Evolutionary conservation across 768 basidiomycete species (phyloP), one percentile per base, ranked within the genome.

Genomic region (Hygrophoropsis aurantiaca): DNA sequence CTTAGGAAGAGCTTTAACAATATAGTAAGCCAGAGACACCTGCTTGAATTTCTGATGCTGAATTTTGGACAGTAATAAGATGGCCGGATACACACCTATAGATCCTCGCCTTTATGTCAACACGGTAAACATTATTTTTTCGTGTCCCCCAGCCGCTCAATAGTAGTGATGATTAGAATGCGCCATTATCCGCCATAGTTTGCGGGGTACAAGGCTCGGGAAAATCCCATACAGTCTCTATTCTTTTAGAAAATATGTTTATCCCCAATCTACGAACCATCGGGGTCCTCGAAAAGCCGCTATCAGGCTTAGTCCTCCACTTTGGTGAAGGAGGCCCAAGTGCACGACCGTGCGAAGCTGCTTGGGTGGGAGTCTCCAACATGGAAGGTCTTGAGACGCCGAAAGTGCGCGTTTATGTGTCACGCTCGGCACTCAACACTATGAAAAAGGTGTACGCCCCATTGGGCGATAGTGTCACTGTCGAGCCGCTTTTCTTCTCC

Each of bases 201-300:
- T 89, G 86, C 43, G 86, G 86, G 0, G 85, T 87, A 0, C 87
- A 88, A 67, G 85, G 87, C 1, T 82, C 85, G 0, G 86, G 86
- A 8, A 88, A 89, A 56, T 87, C 84, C 0, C 86, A 89, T 42
- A 86, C 84, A 0, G 78, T 86, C 2, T 81, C 85, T 0, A 77
- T 83, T 0, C 68, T 89, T 5, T 58, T 89, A 0, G 87, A 89
- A 58, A 82, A 72, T 49, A 84, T 87, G 80, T 68, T 88, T 7
- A 76, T 88, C n/a, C 53, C 81, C 0, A 64, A 69, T 11, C 73
- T 74, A 46, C 55, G 71, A 2, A 53, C 72, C 0, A 76, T 81
- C 15, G 87, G 87, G 0, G 60, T 58, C 0, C 60, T 84, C 7
- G 59, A 74, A 21, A 81, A 78, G 49, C 67, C 84, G 0, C 71